Percentiles rank a stretch among this genome's conserved stretches.
Evolutionary conservation across 768 basidiomycete species (phyloP).

Genomic region (Dentipellis sp.): DNA sequence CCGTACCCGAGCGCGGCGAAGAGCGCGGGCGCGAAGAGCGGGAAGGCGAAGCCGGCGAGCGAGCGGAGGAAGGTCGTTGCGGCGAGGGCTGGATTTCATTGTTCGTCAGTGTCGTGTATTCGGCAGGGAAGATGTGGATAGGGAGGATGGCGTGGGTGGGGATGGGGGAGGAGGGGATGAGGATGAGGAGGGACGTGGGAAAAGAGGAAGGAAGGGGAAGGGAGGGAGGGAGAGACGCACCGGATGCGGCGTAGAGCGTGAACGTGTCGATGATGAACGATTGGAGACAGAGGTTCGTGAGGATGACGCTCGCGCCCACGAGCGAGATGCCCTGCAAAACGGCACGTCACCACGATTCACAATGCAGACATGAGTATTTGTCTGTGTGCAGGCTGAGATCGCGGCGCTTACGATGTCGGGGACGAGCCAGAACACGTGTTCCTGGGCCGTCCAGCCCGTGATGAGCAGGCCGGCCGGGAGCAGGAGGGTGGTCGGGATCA

Average conservation of each 20-base stretch:
- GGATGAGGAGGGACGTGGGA: too few species aligned
- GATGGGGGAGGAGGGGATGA: too few species aligned
- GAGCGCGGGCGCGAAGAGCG: slow-evolving; percentile 69
- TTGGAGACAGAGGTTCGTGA: slow-evolving; percentile 53
- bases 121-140: too few species aligned
- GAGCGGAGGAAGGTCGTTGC: slow-evolving; percentile 56
- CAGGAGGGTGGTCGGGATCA: slow-evolving; percentile 47
- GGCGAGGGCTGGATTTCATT: too few species aligned
- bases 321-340: slow-evolving; percentile 53
- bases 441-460: slow-evolving; percentile 60
- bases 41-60: slow-evolving; percentile 65
- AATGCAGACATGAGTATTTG: neutral
- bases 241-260: slow-evolving; percentile 59
- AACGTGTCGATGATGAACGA: slow-evolving; percentile 64
- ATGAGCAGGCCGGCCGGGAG: slow-evolving; percentile 64
- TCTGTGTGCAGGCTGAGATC: too few species aligned
- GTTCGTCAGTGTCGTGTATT: slow-evolving; percentile 22
- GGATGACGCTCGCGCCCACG: slow-evolving; percentile 48
- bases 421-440: slow-evolving; percentile 56
- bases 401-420: slow-evolving; percentile 51
- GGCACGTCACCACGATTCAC: too few species aligned
- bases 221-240: slow-evolving; percentile 32
- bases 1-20: slow-evolving; percentile 59
- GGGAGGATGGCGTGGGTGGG: too few species aligned
- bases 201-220: too few species aligned